These are phyloP conservation scores for Annona squamosa DNA, from an alignment of 164 flowering plant species.

Conservation along the genomic window DNA sequence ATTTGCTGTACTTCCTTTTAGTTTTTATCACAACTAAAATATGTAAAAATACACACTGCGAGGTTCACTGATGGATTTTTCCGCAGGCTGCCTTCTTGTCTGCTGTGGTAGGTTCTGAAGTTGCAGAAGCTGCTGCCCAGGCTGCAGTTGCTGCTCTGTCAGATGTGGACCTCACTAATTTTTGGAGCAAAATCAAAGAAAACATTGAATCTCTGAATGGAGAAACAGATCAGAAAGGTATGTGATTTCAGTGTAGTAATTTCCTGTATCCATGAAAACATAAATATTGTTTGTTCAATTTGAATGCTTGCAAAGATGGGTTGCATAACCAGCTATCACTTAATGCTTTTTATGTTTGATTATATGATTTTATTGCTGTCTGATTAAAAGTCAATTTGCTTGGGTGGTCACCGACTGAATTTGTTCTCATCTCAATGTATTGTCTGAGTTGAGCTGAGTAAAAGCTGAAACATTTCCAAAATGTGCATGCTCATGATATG, in stretches of 20 bases:
- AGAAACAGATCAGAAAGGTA: slow-evolving; percentile 37
- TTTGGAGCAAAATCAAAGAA: slow-evolving; percentile 14
- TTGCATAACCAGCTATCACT: too few relatives aligned
- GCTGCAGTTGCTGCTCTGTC: slow-evolving; percentile 69
- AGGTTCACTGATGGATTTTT: slow-evolving; percentile 1
- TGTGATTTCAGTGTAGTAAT: not conserved
- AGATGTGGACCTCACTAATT: slow-evolving; percentile 21
- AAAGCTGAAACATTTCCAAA: not conserved
- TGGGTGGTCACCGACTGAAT: not conserved
- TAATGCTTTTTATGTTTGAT: not conserved
- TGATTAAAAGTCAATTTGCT: not conserved
- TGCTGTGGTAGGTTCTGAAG: slow-evolving; percentile 70
- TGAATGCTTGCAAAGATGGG: not conserved
- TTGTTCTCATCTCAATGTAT: not conserved
- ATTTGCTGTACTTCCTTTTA: not conserved
- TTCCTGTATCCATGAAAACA: not conserved
- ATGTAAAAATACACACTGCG: not conserved
- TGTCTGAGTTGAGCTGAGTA: not conserved
- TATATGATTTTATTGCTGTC: not conserved
- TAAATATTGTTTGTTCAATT: not conserved
- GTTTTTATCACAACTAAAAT: not conserved
- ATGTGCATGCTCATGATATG: not conserved
- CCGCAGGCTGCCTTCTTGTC: slow-evolving; percentile 87
- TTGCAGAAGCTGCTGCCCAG: slow-evolving; percentile 74
- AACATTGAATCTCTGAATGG: slow-evolving; percentile 11